phyloP scores from a whole-genome alignment of 306 rosid genomes.

The Sophora flavescens region DNA sequence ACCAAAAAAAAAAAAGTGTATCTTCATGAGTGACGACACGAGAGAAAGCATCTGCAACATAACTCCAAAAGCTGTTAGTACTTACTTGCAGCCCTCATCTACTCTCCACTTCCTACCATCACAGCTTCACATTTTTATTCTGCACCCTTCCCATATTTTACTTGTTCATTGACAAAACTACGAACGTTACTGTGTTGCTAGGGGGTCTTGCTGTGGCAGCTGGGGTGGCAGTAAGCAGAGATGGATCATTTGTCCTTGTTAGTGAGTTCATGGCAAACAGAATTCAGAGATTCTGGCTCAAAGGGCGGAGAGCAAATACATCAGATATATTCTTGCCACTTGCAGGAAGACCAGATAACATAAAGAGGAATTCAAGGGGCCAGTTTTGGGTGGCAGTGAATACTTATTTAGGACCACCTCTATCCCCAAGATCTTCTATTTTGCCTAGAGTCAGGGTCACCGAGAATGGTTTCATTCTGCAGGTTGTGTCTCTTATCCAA shows the following conservation, averaged over 20 bases:
- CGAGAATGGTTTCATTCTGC: slow-evolving; percentile 16
- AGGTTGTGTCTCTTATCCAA: slow-evolving; percentile 20
- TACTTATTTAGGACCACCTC: slow-evolving; percentile 15
- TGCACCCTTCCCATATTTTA: not conserved
- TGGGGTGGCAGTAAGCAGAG: slow-evolving; percentile 57
- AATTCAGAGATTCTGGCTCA: slow-evolving; percentile 52
- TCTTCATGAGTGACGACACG: too few species aligned
- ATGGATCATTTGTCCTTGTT: slow-evolving; percentile 52
- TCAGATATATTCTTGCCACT: slow-evolving; percentile 44
- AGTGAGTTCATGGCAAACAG: slow-evolving; percentile 46
- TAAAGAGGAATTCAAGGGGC: slow-evolving; percentile 43
- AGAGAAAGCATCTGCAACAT: too few species aligned
- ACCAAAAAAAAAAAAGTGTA: too few species aligned
- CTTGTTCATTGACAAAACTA: slow-evolving; percentile 1
- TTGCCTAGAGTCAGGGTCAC: slow-evolving; percentile 30
- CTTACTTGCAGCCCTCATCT: too few species aligned
- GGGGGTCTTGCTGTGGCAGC: slow-evolving; percentile 43
- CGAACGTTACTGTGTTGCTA: slow-evolving; percentile 43
- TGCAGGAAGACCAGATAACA: slow-evolving; percentile 44
- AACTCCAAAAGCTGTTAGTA: too few species aligned
- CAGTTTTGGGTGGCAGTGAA: slow-evolving; percentile 55
- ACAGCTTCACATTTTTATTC: not conserved
- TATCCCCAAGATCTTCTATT: not conserved
- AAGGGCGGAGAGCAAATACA: slow-evolving; percentile 47
- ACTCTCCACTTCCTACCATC: too few species aligned